Conservation (phyloP, 352 stramenopile species). For the Phytophthora citrophthora region DNA sequence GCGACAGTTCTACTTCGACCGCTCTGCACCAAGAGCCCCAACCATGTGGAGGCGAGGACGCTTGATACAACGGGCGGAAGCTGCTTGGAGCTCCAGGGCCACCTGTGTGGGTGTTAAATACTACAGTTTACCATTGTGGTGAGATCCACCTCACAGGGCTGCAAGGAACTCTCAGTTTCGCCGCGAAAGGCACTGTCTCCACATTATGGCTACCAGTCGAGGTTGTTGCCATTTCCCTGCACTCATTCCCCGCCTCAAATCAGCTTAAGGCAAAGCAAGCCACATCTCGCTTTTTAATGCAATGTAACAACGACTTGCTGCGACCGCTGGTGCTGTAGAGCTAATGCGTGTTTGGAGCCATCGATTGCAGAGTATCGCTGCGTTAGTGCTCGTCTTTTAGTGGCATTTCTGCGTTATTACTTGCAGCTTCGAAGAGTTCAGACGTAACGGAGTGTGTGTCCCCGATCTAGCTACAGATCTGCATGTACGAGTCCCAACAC, state of each 20-base stretch:
- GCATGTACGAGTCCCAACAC: background rate
- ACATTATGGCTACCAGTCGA: conserved; percentile 8
- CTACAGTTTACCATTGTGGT: conserved; percentile 5
- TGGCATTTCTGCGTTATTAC: conserved; percentile 31
- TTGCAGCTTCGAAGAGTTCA: conserved; percentile 19
- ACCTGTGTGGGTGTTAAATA: conserved; percentile 23
- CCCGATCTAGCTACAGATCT: background rate
- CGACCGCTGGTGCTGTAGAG: background rate
- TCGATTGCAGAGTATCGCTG: background rate
- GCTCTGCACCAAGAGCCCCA: conserved; percentile 15
- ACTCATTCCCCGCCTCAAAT: conserved; percentile 26
- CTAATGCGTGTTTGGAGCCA: background rate
- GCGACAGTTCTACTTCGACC: conserved; percentile 21
- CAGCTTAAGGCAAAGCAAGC: conserved; percentile 2
- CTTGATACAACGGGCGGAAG: conserved; percentile 5
- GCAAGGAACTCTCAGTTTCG: background rate
- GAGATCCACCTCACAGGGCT: conserved; percentile 1
- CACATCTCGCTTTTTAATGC: conserved; percentile 10
- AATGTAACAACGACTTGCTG: conserved; percentile 17
- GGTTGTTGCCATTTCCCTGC: background rate
- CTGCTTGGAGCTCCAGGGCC: conserved; percentile 8
- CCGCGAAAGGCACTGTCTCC: background rate
- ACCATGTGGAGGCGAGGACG: conserved; percentile 22
- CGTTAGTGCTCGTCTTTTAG: conserved; percentile 17
- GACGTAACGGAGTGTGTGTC: no score